Conservation (phyloP, 805 yeast genomes). For the Cyberlindnera euphorbiiphila region DNA sequence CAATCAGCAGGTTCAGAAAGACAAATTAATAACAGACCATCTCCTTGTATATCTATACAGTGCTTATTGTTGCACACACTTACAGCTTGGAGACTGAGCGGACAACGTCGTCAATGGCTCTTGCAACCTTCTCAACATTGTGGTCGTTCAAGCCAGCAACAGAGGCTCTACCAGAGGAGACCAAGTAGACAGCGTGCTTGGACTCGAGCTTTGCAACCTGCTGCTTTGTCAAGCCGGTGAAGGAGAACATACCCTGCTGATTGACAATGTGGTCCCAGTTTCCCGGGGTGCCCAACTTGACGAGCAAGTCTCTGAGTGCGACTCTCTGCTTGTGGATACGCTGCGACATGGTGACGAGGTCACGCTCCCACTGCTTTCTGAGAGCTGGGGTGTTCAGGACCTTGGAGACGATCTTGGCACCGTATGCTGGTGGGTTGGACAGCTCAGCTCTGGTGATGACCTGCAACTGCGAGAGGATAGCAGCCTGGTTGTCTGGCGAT, state of each 20-base stretch:
- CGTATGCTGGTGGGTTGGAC: conserved; percentile 94
- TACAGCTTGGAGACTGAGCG: conserved; percentile 26
- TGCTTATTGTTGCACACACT: no score
- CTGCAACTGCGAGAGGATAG: conserved; percentile 72
- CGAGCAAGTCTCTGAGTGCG: conserved; percentile 57
- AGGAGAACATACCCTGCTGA: conserved; percentile 97
- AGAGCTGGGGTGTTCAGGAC: conserved; percentile 67
- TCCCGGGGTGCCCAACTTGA: conserved; percentile 73
- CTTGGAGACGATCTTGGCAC: conserved; percentile 83
- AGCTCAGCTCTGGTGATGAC: conserved; percentile 76
- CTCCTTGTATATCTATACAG: no score
- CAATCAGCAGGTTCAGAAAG: no score
- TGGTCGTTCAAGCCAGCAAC: conserved; percentile 87
- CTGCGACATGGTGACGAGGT: conserved; percentile 80
- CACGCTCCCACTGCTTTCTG: conserved; percentile 75
- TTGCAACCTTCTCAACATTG: conserved; percentile 76
- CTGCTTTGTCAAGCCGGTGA: conserved; percentile 75
- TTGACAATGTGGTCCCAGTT: conserved; percentile 85
- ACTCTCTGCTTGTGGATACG: conserved; percentile 80
- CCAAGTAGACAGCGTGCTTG: conserved; percentile 78
- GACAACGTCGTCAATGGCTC: conserved; percentile 77
- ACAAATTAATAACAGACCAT: no score
- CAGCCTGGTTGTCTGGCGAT: conserved; percentile 40
- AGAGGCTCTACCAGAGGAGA: conserved; percentile 82
- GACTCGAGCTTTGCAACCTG: conserved; percentile 76